phyloP scores from a whole-genome alignment of 2,329 filamentous ascomycete genomes.

The Cladorrhinum sp. region DNA sequence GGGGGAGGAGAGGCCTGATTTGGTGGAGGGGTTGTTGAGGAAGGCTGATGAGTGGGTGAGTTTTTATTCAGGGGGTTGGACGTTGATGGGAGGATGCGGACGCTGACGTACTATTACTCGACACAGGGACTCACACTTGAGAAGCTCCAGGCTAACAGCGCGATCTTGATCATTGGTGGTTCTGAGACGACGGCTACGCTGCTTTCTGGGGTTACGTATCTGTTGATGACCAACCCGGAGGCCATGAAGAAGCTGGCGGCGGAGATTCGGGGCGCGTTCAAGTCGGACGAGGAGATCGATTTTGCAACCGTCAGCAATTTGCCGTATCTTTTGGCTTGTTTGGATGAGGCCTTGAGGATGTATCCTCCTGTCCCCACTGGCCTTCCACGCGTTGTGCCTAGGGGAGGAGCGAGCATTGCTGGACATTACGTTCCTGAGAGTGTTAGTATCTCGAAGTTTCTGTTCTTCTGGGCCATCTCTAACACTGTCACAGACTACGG shows the following conservation, averaged over 20 bases:
- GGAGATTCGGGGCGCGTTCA: constrained; percentile 42
- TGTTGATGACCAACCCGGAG: constrained; percentile 38
- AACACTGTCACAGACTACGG: constrained; percentile 34
- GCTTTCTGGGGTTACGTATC: constrained; percentile 38
- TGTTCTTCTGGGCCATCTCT: neutral
- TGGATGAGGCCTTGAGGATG: constrained; percentile 36
- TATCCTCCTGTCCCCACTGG: constrained; percentile 34
- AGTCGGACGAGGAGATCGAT: constrained; percentile 34
- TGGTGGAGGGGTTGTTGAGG: constrained; percentile 27
- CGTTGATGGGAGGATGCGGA: too few relatives aligned
- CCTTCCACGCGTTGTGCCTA: constrained; percentile 31
- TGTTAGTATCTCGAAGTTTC: constrained; percentile 25
- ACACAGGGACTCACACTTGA: constrained; percentile 25
- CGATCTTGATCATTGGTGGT: constrained; percentile 43
- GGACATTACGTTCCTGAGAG: constrained; percentile 33
- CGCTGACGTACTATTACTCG: neutral
- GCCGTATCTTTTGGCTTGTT: constrained; percentile 34
- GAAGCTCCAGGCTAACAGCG: constrained; percentile 25
- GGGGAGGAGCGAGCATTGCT: constrained; percentile 34
- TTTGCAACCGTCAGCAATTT: constrained; percentile 30
- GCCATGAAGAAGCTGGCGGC: constrained; percentile 36
- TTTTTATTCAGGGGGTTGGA: neutral
- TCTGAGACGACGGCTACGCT: constrained; percentile 51
- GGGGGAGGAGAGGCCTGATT: constrained; percentile 21
- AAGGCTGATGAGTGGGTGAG: constrained; percentile 27